Evolutionary conservation across 768 basidiomycete genomes (phyloP).

Genomic region (Tremella fuciformis): DNA sequence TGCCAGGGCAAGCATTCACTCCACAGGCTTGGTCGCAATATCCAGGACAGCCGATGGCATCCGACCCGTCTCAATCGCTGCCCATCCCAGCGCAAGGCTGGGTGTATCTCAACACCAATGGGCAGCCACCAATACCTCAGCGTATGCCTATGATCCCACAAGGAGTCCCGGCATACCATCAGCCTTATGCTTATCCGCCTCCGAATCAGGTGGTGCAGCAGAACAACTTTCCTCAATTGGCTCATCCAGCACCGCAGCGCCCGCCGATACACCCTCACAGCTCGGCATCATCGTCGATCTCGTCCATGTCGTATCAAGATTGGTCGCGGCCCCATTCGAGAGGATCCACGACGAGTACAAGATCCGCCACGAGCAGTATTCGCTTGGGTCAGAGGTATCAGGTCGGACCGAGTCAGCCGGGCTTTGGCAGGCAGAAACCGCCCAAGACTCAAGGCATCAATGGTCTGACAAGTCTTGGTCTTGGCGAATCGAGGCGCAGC

Average conservation of each 20-base stretch:
- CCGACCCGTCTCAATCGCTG: neutral
- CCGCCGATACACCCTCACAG: constrained; percentile 34
- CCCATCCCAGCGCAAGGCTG: constrained; percentile 4
- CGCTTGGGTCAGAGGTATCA: constrained; percentile 41
- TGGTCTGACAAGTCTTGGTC: constrained; percentile 30
- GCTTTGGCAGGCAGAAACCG: constrained; percentile 30
- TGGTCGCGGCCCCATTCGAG: constrained; percentile 42
- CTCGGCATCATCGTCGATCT: constrained; percentile 32
- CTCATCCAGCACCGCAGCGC: constrained; percentile 35
- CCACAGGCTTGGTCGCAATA: constrained; percentile 16
- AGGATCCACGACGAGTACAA: constrained; percentile 41
- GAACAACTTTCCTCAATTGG: constrained; percentile 17
- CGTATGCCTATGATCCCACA: constrained; percentile 38
- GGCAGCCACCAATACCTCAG: constrained; percentile 4
- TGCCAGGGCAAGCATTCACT: neutral
- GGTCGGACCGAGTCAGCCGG: constrained; percentile 15
- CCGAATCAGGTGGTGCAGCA: neutral
- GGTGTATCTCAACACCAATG: constrained; percentile 1
- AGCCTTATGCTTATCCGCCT: constrained; percentile 10
- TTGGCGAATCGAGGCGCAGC: constrained; percentile 18
- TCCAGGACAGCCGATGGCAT: constrained; percentile 10
- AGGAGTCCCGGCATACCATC: constrained; percentile 25
- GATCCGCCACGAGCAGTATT: constrained; percentile 42
- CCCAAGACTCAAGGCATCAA: constrained; percentile 21
- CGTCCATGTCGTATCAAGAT: constrained; percentile 41